Evolutionary conservation across 768 basidiomycete genomes (phyloP), one percentile per base, ranked within the genome.

Genomic region (Collybia sp.): DNA sequence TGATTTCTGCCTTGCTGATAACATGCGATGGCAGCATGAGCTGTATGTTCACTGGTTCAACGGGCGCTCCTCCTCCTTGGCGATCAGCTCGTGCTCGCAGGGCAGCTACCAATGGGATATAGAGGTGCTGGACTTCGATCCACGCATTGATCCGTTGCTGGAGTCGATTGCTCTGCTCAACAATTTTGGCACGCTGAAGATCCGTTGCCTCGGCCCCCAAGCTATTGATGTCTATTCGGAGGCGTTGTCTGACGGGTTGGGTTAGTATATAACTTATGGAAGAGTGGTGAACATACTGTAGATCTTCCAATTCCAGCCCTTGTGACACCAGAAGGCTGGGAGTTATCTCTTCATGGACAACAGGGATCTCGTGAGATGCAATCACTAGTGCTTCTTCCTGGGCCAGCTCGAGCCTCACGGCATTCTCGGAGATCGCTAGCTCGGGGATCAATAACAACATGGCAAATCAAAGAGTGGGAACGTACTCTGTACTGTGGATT

Each of bases 151-250:
- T 59, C 18, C 53, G 52, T 12, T 54, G 42, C 18, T 43, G 47
- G 1, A 69, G 47, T 1, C 42, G 19, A 32, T 57, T 60, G 0
- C 46, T 49, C 1, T 53, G 51, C 44, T 64, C 58, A n/a, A 60
- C 46, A 4, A 67, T 12, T 41, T 63, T 64, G 9, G 58, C 45
- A 11, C 50, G 39, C 43, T 71, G 64, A 10, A 57, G 53, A 32
- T 54, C 48, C 2, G 64, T 68, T 6, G 64, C 46, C 47, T 63
- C 57, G 0, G 42, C 1, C 9, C 53, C 57, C 5, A 58, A 44
- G 18, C 46, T 16, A 19, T 39, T 36, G 13, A 44, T 40, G 34
- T 58, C 54, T 12, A 46, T 2, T 1, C 32, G 44, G 19, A 60
- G 50, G 13, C 47, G 43, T 16, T 47, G 48, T 45, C 59, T 61